Percentiles rank a stretch among this genome's conserved stretches.
Evolutionary conservation across 2,329 filamentous ascomycete species (phyloP).

Genomic region (Fusarium paranaense): DNA sequence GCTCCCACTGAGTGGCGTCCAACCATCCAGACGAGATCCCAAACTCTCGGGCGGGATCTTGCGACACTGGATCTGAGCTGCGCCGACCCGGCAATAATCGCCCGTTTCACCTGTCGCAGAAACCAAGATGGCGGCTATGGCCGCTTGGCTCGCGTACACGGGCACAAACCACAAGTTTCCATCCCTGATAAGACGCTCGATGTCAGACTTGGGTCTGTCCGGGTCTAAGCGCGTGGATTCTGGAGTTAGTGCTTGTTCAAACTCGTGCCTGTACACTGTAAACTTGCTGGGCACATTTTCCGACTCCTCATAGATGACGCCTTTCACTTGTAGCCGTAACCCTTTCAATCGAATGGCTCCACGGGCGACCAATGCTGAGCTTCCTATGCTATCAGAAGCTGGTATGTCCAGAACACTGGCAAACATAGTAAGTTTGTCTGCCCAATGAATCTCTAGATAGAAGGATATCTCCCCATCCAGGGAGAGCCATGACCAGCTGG

Average conservation of each 20-base stretch:
- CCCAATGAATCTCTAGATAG: neutral
- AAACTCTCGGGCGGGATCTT: neutral
- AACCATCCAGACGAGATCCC: neutral
- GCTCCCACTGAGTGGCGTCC: neutral
- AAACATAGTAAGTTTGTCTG: neutral
- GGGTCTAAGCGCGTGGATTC: neutral
- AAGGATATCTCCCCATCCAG: neutral
- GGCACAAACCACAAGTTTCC: neutral
- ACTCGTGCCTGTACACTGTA: neutral
- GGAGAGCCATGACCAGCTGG: constrained; percentile 8
- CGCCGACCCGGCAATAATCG: neutral
- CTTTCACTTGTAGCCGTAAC: neutral
- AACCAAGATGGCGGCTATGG: neutral
- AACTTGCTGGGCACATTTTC: neutral
- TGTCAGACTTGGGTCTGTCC: neutral
- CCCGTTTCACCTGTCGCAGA: neutral
- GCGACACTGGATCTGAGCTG: neutral
- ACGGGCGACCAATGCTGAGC: neutral
- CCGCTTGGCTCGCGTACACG: neutral
- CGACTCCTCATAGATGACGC: neutral
- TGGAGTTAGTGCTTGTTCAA: neutral
- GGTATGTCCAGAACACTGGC: neutral
- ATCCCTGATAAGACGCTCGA: neutral
- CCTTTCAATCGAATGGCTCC: neutral
- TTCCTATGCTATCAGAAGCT: neutral